These are phyloP conservation scores for Fusarium sp. DNA, from an alignment of 2,329 filamentous ascomycete genomes.

Conservation along the genomic window DNA sequence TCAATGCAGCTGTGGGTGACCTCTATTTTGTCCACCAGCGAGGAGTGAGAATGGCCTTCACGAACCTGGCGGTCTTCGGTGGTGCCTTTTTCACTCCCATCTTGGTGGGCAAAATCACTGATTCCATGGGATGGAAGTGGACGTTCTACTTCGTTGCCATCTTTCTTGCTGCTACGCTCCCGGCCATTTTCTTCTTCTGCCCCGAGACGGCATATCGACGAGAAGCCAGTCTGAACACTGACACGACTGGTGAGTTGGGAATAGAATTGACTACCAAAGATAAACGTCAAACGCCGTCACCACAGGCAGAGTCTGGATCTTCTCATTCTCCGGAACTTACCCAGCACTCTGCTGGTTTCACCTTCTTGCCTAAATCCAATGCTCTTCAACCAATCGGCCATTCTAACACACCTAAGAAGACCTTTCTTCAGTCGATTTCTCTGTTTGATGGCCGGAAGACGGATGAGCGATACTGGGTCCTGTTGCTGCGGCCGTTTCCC, in stretches of 20 bases:
- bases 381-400: constrained; percentile 49
- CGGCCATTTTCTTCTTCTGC: constrained; percentile 78
- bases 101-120: constrained; percentile 87
- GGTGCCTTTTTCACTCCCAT: constrained; percentile 78
- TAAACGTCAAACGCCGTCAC: constrained; percentile 10
- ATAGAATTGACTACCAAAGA: constrained; percentile 23
- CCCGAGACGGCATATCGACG: constrained; percentile 86
- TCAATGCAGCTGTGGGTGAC: constrained; percentile 90
- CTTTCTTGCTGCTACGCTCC: constrained; percentile 76
- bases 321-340: not conserved
- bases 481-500: constrained; percentile 78
- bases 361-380: constrained; percentile 45
- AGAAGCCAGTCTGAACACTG: constrained; percentile 73
- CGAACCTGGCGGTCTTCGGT: constrained; percentile 66
- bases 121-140: constrained; percentile 82
- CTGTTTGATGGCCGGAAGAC: constrained; percentile 86
- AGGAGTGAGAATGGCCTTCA: constrained; percentile 86
- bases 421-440: constrained; percentile 68
- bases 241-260: constrained; percentile 58
- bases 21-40: constrained; percentile 88
- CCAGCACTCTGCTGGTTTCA: constrained; percentile 37
- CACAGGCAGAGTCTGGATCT: constrained; percentile 3
- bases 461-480: constrained; percentile 74
- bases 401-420: constrained; percentile 58
- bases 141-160: constrained; percentile 90